Evolutionary conservation across 2,329 filamentous ascomycete species (phyloP), one percentile per base, ranked within the genome.

Genomic region (Thielaviopsis euricoi): DNA sequence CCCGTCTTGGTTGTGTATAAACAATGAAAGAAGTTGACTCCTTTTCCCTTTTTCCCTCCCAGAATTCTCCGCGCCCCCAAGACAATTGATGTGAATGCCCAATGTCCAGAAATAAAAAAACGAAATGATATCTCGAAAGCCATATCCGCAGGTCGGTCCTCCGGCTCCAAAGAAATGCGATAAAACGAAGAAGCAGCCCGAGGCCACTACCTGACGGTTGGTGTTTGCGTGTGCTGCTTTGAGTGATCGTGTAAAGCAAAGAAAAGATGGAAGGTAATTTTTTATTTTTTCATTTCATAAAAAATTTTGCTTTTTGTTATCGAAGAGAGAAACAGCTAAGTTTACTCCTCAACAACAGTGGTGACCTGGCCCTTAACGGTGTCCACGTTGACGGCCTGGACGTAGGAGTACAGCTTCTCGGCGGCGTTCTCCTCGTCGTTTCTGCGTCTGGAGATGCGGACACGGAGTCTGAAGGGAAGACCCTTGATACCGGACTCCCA

Each of bases 361-460:
- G 93, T 98, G 72, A 87, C 83, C 68, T 98, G 86, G 75, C 93
- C 91, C 88, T 96, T 97, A 76, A 89, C 84, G 78, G 95, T 87
- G 88, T 97, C 95, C 73, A 97, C 90, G 77, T 96, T 96, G 74
- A 98, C 93, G 69, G 93, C 93, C 85, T 98, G 91, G 68, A 98
- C 93, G 79, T 95, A 96, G 76, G 87, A 93, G 86, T 97, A 98
- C 66, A 98, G 85, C 83, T 94, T 95, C 85, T 98, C 89, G 82
- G 95, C 95, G 74, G 94, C 93, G 70, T 88, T 89, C 80, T 98
- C 93, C 82, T 97, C 93, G 76, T 98, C 93, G 80, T 98, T 98
- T 84, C 93, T 89, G 85, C 95, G 94, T 78, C 93, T 89, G 73
- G 89, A 95, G 79, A 98, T 96, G 78, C 94, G 89, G 72, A 98